Conservation (phyloP, 345 rosid species). For the Pseudoturritis turrita region DNA sequence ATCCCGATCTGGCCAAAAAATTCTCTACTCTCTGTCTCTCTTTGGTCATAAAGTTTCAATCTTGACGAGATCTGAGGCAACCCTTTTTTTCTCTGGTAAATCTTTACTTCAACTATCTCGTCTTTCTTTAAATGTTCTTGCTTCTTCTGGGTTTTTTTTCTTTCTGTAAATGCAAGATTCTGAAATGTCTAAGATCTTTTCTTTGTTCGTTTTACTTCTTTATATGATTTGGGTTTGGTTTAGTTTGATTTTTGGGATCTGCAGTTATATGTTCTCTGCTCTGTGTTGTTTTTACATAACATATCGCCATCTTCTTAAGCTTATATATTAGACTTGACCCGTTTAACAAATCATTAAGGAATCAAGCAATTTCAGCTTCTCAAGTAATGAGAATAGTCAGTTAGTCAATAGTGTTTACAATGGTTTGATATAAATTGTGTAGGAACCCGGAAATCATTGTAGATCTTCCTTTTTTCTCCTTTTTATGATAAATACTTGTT, state of each 20-base stretch:
- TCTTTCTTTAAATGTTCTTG: slow-evolving; percentile 3
- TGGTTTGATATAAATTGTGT: neutral
- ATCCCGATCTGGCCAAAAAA: slow-evolving; percentile 20
- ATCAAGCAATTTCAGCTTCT: no score
- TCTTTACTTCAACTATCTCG: neutral
- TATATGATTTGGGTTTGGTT: neutral
- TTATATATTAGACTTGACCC: neutral
- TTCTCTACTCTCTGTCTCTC: neutral
- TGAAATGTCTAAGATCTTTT: neutral
- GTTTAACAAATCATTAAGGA: neutral
- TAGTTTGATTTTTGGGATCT: neutral
- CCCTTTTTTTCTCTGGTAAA: slow-evolving; percentile 9
- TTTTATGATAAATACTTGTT: no score
- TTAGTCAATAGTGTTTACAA: neutral
- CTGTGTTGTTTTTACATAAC: neutral
- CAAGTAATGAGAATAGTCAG: no score
- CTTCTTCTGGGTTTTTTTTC: neutral
- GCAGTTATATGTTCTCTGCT: neutral
- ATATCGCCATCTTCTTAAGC: neutral
- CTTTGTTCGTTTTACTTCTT: neutral
- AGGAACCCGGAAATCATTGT: neutral
- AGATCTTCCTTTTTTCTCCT: neutral
- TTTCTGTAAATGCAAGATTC: slow-evolving; percentile 1
- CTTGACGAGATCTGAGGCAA: slow-evolving; percentile 4
- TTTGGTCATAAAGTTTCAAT: slow-evolving; percentile 10